Base-by-base conservation (phyloP, 164 flowering plant species). In the Annona squamosa region DNA sequence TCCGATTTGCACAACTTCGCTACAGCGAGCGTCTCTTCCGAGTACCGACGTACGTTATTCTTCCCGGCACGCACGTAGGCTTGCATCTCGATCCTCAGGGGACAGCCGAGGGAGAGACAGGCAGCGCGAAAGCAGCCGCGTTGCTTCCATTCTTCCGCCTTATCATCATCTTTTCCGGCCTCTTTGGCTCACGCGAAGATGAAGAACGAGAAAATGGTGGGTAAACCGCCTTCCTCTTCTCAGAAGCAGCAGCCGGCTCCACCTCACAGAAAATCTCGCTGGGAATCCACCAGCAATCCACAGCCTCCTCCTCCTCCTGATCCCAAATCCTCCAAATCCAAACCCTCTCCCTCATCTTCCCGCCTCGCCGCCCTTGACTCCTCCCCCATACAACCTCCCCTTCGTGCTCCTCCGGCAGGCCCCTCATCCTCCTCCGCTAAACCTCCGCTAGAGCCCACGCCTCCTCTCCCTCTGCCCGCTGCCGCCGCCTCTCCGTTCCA, bases 211-310 rank as follows among this genome's bases (percentile, higher is more conserved):
- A 71, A 62, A 63, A 71, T 18, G 73, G 4, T 67, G 26, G 42
- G 41, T 1, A 62, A 63, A 5, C 18, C 18, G 5, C 59, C 72
- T n/a, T 41, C 52, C 17, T 62, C 67, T 2, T 44, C 19, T 16
- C 66, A 71, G 57, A 71, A 71, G 56, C 67, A 66, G 45, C 68
- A 9, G 16, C 46, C 70, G 9, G 57, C 71, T 63, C 37, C 42
- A 2, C 10, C 75, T 63, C 70, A 65, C 44, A 56, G 75, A 19
- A 72, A 72, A n/a, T 47, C 69, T 61, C 74, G 74, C 1, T 72
- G 74, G 74, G 74, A 72, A 42, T 9, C 75, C 62, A 37, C 4
- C 44, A 69, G 52, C 45, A 4, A 42, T 9, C 62, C 61, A 5
- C 68, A n/a, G 45, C 45, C 43, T 0, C 13, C 37, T 26, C 13